These are phyloP conservation scores for Hibiscus mutabilis DNA, from an alignment of 345 rosid species.

Conservation along the genomic window DNA sequence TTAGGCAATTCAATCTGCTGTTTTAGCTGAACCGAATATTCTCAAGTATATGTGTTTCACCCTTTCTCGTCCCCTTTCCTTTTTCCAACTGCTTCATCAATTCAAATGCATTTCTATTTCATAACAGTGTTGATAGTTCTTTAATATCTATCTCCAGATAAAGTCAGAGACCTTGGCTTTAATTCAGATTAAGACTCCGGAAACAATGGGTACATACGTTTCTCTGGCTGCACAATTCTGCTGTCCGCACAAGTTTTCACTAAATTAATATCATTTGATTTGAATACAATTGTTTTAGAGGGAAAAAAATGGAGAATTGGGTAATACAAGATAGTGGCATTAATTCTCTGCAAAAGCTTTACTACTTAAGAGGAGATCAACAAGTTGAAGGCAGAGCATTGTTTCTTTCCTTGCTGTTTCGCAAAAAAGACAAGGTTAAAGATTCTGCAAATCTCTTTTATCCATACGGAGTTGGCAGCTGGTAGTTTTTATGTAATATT, in stretches of 20 bases:
- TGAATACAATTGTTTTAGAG: too few species aligned
- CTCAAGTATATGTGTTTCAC: background rate
- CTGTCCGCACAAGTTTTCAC: background rate
- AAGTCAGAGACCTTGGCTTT: background rate
- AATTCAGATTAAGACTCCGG: too few species aligned
- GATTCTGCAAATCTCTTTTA: background rate
- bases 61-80: too few species aligned
- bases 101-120: too few species aligned
- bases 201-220: too few species aligned
- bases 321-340: too few species aligned
- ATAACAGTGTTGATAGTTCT: too few species aligned
- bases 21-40: constrained; percentile 12
- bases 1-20: background rate
- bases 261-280: too few species aligned
- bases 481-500: background rate
- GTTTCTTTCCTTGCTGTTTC: background rate
- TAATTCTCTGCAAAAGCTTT: too few species aligned
- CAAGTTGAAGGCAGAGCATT: background rate
- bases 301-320: too few species aligned
- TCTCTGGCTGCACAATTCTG: background rate
- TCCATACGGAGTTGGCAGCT: background rate
- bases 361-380: background rate
- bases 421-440: background rate
- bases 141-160: background rate
- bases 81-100: too few species aligned